Percentiles rank a stretch among this genome's conserved stretches.
These are phyloP conservation scores for Smithsoniella earleae DNA, from an alignment of 163 green algal genomes.

Conservation along the genomic window DNA sequence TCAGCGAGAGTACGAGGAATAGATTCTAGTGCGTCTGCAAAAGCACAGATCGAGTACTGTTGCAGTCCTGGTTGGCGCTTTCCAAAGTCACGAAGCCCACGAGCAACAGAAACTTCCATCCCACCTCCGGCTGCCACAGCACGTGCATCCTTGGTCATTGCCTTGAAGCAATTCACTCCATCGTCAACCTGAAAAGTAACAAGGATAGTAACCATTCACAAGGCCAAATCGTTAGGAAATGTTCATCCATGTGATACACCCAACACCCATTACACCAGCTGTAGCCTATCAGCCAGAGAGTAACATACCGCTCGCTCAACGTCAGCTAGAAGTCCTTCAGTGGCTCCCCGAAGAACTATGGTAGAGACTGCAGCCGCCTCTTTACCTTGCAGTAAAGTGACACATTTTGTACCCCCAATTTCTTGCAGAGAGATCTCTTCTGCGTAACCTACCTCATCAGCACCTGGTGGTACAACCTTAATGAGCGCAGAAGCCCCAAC, in stretches of 20 bases:
- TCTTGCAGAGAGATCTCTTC: slow-evolving; percentile 58
- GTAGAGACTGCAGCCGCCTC: slow-evolving; percentile 58
- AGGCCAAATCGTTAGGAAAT: too few relatives aligned
- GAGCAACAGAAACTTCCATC: slow-evolving; percentile 80
- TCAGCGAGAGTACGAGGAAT: slow-evolving; percentile 71
- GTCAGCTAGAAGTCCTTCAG: slow-evolving; percentile 89
- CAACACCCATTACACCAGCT: too few relatives aligned
- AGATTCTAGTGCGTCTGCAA: slow-evolving; percentile 84
- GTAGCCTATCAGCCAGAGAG: too few relatives aligned
- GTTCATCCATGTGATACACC: too few relatives aligned
- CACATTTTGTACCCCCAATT: slow-evolving; percentile 78
- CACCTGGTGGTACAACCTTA: slow-evolving; percentile 56
- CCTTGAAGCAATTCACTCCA: slow-evolving; percentile 94
- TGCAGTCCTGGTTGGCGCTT: slow-evolving; percentile 82
- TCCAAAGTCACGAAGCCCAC: slow-evolving; percentile 54
- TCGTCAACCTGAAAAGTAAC: slow-evolving; percentile 54
- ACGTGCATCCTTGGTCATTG: slow-evolving; percentile 69
- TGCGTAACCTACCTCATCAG: slow-evolving; percentile 79
- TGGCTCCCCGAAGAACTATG: slow-evolving; percentile 80
- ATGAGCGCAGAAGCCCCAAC: slow-evolving; percentile 70
- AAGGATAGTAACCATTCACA: background rate
- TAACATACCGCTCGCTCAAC: slow-evolving; percentile 91
- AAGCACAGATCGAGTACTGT: slow-evolving; percentile 86
- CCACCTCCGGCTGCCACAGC: slow-evolving; percentile 76
- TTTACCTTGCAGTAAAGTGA: slow-evolving; percentile 63